A percentile compares a stretch with the other conserved stretches of the same genome.
Evolutionary conservation across 2,329 filamentous ascomycete species (phyloP).

Genomic region (Diaporthe capsici): DNA sequence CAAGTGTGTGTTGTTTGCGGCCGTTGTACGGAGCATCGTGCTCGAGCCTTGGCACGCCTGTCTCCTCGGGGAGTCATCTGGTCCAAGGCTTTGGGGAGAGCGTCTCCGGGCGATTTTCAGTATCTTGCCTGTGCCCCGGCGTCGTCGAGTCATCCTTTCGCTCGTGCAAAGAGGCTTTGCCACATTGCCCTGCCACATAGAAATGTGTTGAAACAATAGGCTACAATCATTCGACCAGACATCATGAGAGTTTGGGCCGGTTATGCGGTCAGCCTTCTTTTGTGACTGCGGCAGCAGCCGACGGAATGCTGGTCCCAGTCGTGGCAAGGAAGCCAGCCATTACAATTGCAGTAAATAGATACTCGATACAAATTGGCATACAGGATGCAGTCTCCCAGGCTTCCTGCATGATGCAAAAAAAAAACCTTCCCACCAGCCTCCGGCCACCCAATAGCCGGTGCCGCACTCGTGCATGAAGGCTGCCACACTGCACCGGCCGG

Average conservation of each 20-base stretch:
- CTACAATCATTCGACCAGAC: not conserved
- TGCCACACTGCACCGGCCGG: slow-evolving; percentile 19
- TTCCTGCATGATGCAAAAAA: not conserved
- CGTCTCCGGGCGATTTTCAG: not conserved
- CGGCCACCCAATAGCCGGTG: slow-evolving; percentile 18
- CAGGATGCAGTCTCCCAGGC: slow-evolving; percentile 17
- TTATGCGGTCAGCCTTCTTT: slow-evolving; percentile 8
- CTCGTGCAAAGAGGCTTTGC: not conserved
- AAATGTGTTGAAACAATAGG: not conserved
- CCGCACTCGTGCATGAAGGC: slow-evolving; percentile 27
- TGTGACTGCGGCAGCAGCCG: not conserved
- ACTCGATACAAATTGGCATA: slow-evolving; percentile 9
- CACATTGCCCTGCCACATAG: not conserved
- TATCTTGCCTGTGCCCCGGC: slow-evolving; percentile 1
- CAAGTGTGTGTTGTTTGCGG: slow-evolving; percentile 1
- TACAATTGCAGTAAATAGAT: slow-evolving; percentile 28
- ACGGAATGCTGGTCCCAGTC: slow-evolving; percentile 5
- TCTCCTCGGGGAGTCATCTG: slow-evolving; percentile 6
- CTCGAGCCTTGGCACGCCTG: not conserved
- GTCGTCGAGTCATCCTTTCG: not conserved
- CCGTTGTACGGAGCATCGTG: not conserved
- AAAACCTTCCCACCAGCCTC: not conserved
- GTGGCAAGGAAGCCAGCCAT: slow-evolving; percentile 21
- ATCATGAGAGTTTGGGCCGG: not conserved
- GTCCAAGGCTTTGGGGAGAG: not conserved